Evolutionary conservation across 352 stramenopile genomes (phyloP).

Genomic region (Phytophthora citricola): DNA sequence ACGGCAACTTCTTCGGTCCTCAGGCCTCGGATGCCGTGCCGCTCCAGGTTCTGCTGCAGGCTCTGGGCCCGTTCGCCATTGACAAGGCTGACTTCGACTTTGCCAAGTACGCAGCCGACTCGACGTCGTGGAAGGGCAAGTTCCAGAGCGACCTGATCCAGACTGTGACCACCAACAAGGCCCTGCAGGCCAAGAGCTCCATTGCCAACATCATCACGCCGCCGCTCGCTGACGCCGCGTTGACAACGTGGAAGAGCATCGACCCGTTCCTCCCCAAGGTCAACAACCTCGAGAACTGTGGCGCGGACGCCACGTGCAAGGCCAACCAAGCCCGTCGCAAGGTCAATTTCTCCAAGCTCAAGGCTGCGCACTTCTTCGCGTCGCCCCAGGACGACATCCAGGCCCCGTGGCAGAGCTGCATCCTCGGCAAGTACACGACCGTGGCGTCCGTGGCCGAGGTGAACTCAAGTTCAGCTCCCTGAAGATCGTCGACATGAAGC

Average conservation of each 20-base stretch:
- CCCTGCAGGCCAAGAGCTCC: slow-evolving; percentile 39
- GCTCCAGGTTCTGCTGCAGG: slow-evolving; percentile 44
- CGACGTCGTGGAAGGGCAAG: slow-evolving; percentile 40
- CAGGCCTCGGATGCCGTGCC: slow-evolving; percentile 46
- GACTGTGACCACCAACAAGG: slow-evolving; percentile 31
- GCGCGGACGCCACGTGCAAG: slow-evolving; percentile 20
- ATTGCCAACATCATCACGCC: slow-evolving; percentile 46
- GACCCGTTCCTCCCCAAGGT: slow-evolving; percentile 47
- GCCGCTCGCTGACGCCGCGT: slow-evolving; percentile 29
- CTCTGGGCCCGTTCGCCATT: slow-evolving; percentile 45
- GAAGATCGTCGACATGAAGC: slow-evolving; percentile 39
- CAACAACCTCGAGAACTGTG: slow-evolving; percentile 44
- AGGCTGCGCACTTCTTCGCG: slow-evolving; percentile 57
- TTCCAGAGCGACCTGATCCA: slow-evolving; percentile 55
- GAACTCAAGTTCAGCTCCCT: slow-evolving; percentile 41
- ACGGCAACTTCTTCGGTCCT: slow-evolving; percentile 66
- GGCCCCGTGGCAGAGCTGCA: slow-evolving; percentile 47
- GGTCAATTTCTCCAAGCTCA: slow-evolving; percentile 49
- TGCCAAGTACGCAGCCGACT: slow-evolving; percentile 39
- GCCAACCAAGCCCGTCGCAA: slow-evolving; percentile 43
- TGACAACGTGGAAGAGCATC: slow-evolving; percentile 43
- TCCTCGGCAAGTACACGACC: slow-evolving; percentile 46
- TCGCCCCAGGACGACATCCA: slow-evolving; percentile 52
- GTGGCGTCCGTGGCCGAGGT: slow-evolving; percentile 38
- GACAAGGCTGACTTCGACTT: slow-evolving; percentile 48